These are phyloP conservation scores for Kentomonas sorsogonicus DNA, from an alignment of 208 protist genomes.

Conservation along the genomic window DNA sequence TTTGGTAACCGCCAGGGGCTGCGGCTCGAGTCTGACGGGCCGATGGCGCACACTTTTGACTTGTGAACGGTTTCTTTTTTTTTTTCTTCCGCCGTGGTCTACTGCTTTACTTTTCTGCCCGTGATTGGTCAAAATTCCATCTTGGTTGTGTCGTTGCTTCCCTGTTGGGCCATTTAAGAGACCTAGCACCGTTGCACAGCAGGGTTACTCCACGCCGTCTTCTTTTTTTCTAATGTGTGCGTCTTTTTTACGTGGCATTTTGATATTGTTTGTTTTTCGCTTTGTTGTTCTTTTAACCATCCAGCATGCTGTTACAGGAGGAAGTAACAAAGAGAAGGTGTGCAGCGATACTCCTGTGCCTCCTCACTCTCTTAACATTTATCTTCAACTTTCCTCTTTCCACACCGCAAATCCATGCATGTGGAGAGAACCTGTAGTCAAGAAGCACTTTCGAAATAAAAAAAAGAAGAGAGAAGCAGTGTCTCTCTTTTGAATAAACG, in stretches of 20 bases:
- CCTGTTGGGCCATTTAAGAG: not conserved
- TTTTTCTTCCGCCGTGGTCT: not conserved
- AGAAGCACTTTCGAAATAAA: too few species aligned
- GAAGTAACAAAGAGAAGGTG: too few species aligned
- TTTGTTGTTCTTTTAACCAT: conserved; percentile 2
- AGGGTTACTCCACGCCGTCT: not conserved
- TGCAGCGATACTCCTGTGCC: too few species aligned
- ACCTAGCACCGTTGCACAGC: too few species aligned
- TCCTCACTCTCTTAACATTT: too few species aligned
- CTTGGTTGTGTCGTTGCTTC: not conserved
- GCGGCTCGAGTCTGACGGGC: conserved; percentile 65
- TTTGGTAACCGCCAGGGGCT: conserved; percentile 84
- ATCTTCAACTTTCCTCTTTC: not conserved
- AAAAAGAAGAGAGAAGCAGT: too few species aligned
- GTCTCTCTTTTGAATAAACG: too few species aligned
- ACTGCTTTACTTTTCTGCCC: not conserved
- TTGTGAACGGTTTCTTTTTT: conserved; percentile 21
- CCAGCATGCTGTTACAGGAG: too few species aligned
- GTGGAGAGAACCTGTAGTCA: too few species aligned
- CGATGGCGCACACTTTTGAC: conserved; percentile 81
- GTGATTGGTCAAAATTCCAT: too few species aligned
- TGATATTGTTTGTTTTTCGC: not conserved
- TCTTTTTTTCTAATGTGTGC: not conserved
- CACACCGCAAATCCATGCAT: too few species aligned
- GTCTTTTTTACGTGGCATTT: not conserved